Percentiles rank a stretch among this genome's conserved stretches.
Conservation (phyloP, 352 stramenopile species). For the Phytophthora cactorum region DNA sequence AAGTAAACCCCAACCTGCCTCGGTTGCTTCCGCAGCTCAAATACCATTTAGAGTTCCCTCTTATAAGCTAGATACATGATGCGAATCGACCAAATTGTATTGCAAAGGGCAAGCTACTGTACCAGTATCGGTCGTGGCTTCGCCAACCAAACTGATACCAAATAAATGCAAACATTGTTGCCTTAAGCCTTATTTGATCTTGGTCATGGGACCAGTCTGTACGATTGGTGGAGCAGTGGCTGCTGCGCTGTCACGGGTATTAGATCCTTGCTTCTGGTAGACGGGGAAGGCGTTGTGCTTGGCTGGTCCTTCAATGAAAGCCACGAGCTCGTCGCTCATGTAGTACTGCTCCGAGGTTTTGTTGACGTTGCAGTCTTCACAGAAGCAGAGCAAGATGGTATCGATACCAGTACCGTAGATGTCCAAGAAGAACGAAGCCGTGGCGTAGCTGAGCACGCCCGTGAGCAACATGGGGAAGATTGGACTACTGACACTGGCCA, state of each 20-base stretch:
- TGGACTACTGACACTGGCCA: conserved; percentile 66
- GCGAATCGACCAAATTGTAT: too few relatives aligned
- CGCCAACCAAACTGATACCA: not conserved
- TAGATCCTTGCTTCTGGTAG: conserved; percentile 8
- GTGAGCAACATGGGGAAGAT: conserved; percentile 86
- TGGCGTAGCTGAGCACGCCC: conserved; percentile 72
- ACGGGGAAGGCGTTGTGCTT: conserved; percentile 79
- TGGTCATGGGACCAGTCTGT: conserved; percentile 2
- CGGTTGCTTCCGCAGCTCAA: too few relatives aligned
- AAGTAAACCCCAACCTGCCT: too few relatives aligned
- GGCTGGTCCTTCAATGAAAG: conserved; percentile 77
- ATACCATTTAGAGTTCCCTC: too few relatives aligned
- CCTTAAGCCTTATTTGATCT: not conserved
- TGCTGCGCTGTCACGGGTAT: conserved; percentile 20
- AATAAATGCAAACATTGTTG: not conserved
- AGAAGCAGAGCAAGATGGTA: conserved; percentile 89
- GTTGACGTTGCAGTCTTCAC: conserved; percentile 86
- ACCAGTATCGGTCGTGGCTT: too few relatives aligned
- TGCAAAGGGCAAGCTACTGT: too few relatives aligned
- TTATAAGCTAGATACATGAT: too few relatives aligned
- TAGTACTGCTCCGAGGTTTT: conserved; percentile 80
- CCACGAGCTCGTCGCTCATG: conserved; percentile 84
- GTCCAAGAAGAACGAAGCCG: conserved; percentile 80
- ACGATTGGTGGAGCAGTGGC: conserved; percentile 43
- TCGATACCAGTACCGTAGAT: conserved; percentile 87